These are phyloP conservation scores for Ophiostoma sp. DNA, from an alignment of 2,329 filamentous ascomycete species.

Conservation along the genomic window DNA sequence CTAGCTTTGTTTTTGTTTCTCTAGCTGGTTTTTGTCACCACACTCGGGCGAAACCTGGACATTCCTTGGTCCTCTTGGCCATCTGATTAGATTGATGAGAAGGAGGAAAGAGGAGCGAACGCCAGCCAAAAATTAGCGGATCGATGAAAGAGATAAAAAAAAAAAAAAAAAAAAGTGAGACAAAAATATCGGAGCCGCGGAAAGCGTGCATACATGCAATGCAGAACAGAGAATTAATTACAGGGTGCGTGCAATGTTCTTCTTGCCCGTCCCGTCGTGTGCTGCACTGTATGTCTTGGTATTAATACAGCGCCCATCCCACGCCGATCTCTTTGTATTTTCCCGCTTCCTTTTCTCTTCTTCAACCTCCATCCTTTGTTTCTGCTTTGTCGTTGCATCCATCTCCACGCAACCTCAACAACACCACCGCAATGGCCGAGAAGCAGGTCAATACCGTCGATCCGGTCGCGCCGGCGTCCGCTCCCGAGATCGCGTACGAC, in stretches of 20 bases:
- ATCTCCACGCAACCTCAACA: background rate
- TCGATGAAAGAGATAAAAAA: background rate
- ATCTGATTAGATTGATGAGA: conserved; percentile 19
- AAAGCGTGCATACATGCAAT: background rate
- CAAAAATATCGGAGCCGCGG: background rate
- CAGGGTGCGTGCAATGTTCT: background rate
- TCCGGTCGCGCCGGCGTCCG: background rate
- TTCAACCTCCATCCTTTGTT: background rate
- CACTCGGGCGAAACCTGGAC: background rate
- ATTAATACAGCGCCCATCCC: background rate
- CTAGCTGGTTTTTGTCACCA: background rate
- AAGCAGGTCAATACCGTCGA: background rate
- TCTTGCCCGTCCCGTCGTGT: background rate
- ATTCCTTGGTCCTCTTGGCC: background rate
- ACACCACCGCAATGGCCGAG: background rate
- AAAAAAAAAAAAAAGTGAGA: background rate
- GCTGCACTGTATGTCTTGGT: background rate
- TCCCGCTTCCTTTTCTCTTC: background rate
- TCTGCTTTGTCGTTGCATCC: background rate
- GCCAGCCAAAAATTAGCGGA: background rate
- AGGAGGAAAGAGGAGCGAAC: background rate
- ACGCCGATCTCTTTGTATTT: background rate
- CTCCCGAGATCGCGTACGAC: background rate
- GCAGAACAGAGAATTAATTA: background rate
- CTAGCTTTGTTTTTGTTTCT: background rate